A percentile compares a stretch with the other conserved stretches of the same genome.
Conservation (phyloP, 805 yeast species). For the Nakazawaea peltata region DNA sequence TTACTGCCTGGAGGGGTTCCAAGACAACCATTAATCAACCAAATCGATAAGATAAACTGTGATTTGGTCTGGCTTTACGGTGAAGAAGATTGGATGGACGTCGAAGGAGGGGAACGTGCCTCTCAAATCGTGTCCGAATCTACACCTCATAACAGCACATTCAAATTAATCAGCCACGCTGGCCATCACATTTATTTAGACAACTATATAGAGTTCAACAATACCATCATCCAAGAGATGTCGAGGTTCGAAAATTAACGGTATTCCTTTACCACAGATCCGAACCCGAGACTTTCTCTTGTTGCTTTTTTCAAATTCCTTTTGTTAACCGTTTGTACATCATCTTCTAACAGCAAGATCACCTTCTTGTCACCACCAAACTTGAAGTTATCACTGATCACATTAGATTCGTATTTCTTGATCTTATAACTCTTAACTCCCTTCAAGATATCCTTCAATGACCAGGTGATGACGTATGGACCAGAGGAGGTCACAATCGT, state of each 20-base stretch:
- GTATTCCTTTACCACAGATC: conserved; percentile 20
- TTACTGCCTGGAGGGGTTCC: conserved; percentile 91
- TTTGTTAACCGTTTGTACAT: conserved; percentile 63
- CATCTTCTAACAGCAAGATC: conserved; percentile 66
- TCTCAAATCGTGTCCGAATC: conserved; percentile 25
- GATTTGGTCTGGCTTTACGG: conserved; percentile 85
- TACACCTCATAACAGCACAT: conserved; percentile 15
- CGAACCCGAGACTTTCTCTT: conserved; percentile 31
- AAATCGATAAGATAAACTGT: conserved; percentile 46
- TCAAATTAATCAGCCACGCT: conserved; percentile 35
- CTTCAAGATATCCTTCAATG: conserved; percentile 47
- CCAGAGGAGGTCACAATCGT: conserved; percentile 74
- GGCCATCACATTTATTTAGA: conserved; percentile 83
- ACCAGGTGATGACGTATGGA: conserved; percentile 79
- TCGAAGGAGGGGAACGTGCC: conserved; percentile 36
- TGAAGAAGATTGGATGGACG: conserved; percentile 59
- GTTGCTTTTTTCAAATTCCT: conserved; percentile 52
- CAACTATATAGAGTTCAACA: conserved; percentile 47
- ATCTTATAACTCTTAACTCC: conserved; percentile 53
- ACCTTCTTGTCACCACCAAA: conserved; percentile 67
- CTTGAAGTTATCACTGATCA: conserved; percentile 73
- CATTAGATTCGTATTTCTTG: conserved; percentile 49
- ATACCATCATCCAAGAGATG: conserved; percentile 23
- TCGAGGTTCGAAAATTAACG: conserved; percentile 3
- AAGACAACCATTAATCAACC: conserved; percentile 55